Evolutionary conservation across 805 yeast species (phyloP), one percentile per base, ranked within the genome.

Genomic region (Lachancea dasiensis): DNA sequence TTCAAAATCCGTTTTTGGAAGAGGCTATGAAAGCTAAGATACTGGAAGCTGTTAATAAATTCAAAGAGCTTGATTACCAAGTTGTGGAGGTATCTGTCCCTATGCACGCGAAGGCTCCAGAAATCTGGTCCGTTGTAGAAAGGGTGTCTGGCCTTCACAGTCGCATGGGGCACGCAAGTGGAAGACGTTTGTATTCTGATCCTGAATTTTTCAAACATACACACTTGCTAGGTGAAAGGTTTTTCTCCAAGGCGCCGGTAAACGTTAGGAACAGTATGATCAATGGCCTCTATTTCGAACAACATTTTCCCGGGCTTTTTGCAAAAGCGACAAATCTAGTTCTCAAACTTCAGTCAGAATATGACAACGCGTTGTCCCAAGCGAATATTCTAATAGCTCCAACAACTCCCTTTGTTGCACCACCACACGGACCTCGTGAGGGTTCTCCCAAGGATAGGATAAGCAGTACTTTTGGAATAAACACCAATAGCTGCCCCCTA

Each of bases 81-180:
- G 59, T 63, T 3, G 54, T 47, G 14, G 67, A 63, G 34, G 48
- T 64, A 11, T 57, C 64, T 8, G 47, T 63, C 33, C 69, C 68
- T 9, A 45, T 56, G 40, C 68, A 64, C 41, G 40, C 59, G 3
- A 49, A 50, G 30, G 69, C 65, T 8, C 64, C 68, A 6, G 60
- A 59, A 24, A 54, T 64, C 31, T 63, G 68, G 68, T 61, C 64
- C 44, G 53, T 56, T 26, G 58, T 50, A 38, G 61, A 45, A 36
- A 56, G 55, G 41, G 47, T 44, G 38, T 53, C 52, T 27, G 62
- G 41, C 3, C 42, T 38, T 20, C 38, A 36, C 17, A 39, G 33
- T 4, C 6, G 40, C 24, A 31, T 35, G 7, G 46, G 46, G n/a
- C 31, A 27, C 11, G 44, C 46, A 14, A 40, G 41, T 18, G 44